Evolutionary conservation across 202 grass and related monocot species (phyloP).

Genomic region (Setaria italica): DNA sequence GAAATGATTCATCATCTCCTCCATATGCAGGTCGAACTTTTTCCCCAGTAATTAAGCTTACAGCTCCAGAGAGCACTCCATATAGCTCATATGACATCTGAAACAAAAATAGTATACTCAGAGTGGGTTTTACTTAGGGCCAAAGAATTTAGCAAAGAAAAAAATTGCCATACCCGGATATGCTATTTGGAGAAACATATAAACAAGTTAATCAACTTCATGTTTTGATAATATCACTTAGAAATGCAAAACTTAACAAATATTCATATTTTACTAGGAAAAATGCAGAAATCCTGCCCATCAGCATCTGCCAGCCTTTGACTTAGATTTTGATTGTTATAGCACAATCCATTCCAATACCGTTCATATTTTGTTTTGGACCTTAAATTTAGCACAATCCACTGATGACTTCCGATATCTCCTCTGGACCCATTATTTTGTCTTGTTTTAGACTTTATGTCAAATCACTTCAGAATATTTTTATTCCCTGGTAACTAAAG

Average conservation of each 20-base stretch:
- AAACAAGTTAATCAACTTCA: conserved; percentile 24
- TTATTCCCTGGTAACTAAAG: conserved; percentile 12
- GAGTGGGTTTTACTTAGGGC: conserved; percentile 17
- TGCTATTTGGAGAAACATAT: conserved; percentile 35
- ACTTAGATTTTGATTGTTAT: neutral
- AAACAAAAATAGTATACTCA: conserved; percentile 50
- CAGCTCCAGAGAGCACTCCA: conserved; percentile 88
- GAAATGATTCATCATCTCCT: conserved; percentile 83
- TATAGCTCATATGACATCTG: conserved; percentile 99
- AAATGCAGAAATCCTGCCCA: neutral
- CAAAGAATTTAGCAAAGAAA: neutral
- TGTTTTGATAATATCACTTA: neutral
- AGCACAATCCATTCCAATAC: neutral
- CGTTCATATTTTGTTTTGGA: too few relatives aligned
- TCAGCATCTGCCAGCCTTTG: neutral
- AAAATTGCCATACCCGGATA: neutral
- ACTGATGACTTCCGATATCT: neutral
- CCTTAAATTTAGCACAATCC: too few relatives aligned
- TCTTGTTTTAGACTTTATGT: conserved; percentile 8
- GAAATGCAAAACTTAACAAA: conserved; percentile 10
- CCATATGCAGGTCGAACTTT: conserved; percentile 86
- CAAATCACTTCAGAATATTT: conserved; percentile 6
- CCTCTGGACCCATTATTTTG: neutral
- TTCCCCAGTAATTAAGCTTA: conserved; percentile 89
- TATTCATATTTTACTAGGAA: conserved; percentile 8